These are phyloP conservation scores for Brassica carinata DNA, from an alignment of 345 rosid species.

Conservation along the genomic window DNA sequence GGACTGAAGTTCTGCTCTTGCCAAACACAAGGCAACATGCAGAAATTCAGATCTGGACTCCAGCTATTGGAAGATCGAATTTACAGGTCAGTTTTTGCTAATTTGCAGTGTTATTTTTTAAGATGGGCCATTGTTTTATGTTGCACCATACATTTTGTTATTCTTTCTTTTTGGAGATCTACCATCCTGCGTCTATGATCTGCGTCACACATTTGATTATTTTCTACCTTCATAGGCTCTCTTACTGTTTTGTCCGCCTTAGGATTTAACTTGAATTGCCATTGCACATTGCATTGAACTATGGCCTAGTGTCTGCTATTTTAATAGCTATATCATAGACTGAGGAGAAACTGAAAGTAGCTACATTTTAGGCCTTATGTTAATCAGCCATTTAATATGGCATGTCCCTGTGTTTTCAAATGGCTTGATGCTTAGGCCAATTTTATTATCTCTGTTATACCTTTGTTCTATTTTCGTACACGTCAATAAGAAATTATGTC, in stretches of 20 bases:
- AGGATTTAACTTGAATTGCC: constrained; percentile 15
- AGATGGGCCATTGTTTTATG: not conserved
- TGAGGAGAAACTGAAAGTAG: constrained; percentile 20
- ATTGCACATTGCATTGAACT: constrained; percentile 15
- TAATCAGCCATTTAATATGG: constrained; percentile 10
- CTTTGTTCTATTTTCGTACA: constrained; percentile 3
- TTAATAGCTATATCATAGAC: constrained; percentile 12
- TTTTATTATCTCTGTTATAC: not conserved
- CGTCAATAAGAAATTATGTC: constrained; percentile 26
- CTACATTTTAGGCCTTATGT: constrained; percentile 5
- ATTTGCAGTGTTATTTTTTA: not conserved
- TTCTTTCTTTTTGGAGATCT: constrained; percentile 15
- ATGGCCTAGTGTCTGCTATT: constrained; percentile 19
- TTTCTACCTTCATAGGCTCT: not conserved
- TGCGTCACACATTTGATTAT: constrained; percentile 1
- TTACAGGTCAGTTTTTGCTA: constrained; percentile 60
- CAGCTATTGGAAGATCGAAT: constrained; percentile 92
- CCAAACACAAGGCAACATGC: constrained; percentile 83
- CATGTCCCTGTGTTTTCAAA: constrained; percentile 16
- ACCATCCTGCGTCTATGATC: constrained; percentile 21
- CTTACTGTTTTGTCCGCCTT: constrained; percentile 27
- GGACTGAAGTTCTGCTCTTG: constrained; percentile 95
- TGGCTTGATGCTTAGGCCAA: constrained; percentile 9
- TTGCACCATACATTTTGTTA: constrained; percentile 12
- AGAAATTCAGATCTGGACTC: constrained; percentile 83